Evolutionary conservation across 1,284 basidiomycete species (phyloP).

Genomic region (Tilletia walkeri): DNA sequence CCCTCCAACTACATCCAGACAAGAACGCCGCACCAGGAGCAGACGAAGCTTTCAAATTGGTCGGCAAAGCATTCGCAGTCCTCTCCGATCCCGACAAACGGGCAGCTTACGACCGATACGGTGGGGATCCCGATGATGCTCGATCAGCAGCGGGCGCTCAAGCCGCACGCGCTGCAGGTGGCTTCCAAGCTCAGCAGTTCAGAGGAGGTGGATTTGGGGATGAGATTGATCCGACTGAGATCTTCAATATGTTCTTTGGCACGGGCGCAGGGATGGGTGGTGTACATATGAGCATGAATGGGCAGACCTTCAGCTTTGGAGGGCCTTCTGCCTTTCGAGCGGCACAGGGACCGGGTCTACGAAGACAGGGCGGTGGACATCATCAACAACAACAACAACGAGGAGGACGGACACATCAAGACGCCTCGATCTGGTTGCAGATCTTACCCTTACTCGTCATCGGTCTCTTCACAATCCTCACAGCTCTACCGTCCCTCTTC

Average conservation of each 20-base stretch:
- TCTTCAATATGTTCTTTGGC: constrained; percentile 99
- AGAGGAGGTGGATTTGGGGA: constrained; percentile 62
- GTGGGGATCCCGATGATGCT: constrained; percentile 72
- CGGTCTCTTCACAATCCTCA: constrained; percentile 67
- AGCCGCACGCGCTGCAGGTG: constrained; percentile 32
- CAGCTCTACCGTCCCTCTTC: constrained; percentile 72
- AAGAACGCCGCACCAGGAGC: constrained; percentile 97
- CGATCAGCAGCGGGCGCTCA: constrained; percentile 65
- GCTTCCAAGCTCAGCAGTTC: constrained; percentile 25
- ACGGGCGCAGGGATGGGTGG: constrained; percentile 62
- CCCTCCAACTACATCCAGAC: constrained; percentile 89
- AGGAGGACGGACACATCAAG: constrained; percentile 58
- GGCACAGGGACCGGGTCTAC: constrained; percentile 21
- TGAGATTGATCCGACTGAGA: constrained; percentile 88
- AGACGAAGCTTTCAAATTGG: constrained; percentile 98
- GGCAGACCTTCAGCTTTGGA: constrained; percentile 49
- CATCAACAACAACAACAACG: constrained; percentile 33
- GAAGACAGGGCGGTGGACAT: neutral
- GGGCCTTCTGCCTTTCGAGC: constrained; percentile 43
- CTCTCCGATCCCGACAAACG: constrained; percentile 45
- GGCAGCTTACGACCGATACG: constrained; percentile 48
- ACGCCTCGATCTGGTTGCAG: constrained; percentile 74
- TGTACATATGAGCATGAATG: constrained; percentile 25
- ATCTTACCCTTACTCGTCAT: constrained; percentile 70
- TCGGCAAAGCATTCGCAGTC: constrained; percentile 95